phyloP scores from a whole-genome alignment of 2,329 filamentous ascomycete genomes.

The Paecilomyces fulvus region DNA sequence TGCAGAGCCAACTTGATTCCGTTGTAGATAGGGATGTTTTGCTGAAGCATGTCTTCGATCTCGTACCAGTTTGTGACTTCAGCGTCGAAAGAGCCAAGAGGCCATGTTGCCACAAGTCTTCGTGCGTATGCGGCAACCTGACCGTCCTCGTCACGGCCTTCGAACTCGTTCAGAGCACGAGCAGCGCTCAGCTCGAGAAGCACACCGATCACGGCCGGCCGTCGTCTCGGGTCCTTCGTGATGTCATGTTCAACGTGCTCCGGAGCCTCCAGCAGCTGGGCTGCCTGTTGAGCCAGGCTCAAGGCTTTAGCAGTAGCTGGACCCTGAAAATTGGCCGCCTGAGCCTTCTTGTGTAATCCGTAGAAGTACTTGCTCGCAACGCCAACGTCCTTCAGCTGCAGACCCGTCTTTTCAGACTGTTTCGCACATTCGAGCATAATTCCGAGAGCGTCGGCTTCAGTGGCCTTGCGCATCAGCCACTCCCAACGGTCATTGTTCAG shows the following conservation, averaged over 20 bases:
- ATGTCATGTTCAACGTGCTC: slow-evolving; percentile 18
- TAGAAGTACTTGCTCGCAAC: slow-evolving; percentile 29
- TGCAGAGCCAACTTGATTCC: slow-evolving; percentile 33
- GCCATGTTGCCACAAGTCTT: slow-evolving; percentile 28
- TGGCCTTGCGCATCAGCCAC: slow-evolving; percentile 31
- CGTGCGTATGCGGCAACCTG: slow-evolving; percentile 33
- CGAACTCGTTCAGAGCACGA: slow-evolving; percentile 27
- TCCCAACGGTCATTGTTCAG: slow-evolving; percentile 19
- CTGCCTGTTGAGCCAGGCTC: slow-evolving; percentile 25
- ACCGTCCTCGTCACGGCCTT: slow-evolving; percentile 30
- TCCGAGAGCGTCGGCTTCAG: slow-evolving; percentile 24
- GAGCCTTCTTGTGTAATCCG: slow-evolving; percentile 28
- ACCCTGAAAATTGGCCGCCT: slow-evolving; percentile 25
- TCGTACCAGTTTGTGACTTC: slow-evolving; percentile 11
- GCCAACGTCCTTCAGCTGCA: slow-evolving; percentile 22
- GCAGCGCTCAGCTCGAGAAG: slow-evolving; percentile 39
- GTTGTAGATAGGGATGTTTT: slow-evolving; percentile 30
- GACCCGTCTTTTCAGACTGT: slow-evolving; percentile 25
- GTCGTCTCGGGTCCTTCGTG: slow-evolving; percentile 26
- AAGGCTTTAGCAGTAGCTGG: slow-evolving; percentile 19
- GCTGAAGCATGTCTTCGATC: slow-evolving; percentile 19
- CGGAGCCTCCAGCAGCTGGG: slow-evolving; percentile 27
- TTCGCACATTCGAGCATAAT: slow-evolving; percentile 30
- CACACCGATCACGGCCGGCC: slow-evolving; percentile 34
- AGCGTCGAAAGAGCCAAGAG: slow-evolving; percentile 15